phyloP scores from a whole-genome alignment of 306 rosid species.

The Citrullus amarus region DNA sequence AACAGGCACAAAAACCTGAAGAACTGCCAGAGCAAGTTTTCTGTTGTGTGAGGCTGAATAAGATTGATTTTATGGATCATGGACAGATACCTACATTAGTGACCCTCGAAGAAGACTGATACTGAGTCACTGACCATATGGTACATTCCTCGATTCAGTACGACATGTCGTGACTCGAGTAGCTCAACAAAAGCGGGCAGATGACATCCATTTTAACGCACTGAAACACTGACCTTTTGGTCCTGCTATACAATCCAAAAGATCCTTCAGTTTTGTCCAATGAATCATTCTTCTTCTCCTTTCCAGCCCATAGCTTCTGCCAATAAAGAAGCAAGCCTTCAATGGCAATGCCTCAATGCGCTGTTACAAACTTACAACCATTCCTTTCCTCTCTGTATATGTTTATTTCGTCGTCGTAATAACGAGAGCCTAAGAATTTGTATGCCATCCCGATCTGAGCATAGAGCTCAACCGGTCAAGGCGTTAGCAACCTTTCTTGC shows the following conservation, averaged over 20 bases:
- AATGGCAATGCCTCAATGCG: conserved; percentile 8
- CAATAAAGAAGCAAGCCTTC: background rate
- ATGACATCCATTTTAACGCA: background rate
- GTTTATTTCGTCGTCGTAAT: background rate
- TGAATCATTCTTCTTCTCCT: background rate
- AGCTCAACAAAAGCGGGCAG: background rate
- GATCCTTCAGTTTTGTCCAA: background rate
- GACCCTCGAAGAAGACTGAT: conserved; percentile 21
- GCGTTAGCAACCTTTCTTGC: background rate
- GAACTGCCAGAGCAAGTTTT: conserved; percentile 83
- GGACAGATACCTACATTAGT: conserved; percentile 87
- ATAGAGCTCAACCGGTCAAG: background rate
- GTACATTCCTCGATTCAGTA: background rate
- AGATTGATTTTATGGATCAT: conserved; percentile 62
- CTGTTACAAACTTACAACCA: background rate
- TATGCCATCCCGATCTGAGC: background rate
- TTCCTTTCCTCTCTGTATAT: conserved; percentile 1
- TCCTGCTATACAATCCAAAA: background rate
- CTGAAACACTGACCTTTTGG: background rate
- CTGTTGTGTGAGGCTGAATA: conserved; percentile 69
- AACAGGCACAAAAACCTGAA: conserved; percentile 86
- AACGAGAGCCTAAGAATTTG: background rate
- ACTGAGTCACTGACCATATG: background rate
- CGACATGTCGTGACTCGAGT: background rate
- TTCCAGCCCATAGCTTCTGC: background rate